These are phyloP conservation scores for Penicillium nordicum DNA, from an alignment of 2,329 filamentous ascomycete species.

Conservation along the genomic window DNA sequence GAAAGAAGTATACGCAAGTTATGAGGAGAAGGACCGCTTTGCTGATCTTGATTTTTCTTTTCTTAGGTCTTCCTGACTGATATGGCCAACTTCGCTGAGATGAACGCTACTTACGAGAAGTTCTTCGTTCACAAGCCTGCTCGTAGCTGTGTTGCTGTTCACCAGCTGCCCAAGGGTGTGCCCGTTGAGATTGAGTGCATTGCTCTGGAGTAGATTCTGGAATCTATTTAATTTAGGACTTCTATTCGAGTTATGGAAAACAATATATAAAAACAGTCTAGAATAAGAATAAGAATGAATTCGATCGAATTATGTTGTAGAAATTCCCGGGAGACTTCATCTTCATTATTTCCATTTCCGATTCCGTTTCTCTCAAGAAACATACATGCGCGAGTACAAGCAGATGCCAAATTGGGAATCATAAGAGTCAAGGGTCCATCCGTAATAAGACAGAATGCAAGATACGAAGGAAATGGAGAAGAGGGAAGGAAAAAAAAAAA, in stretches of 20 bases:
- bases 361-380: background rate
- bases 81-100: slow-evolving; percentile 82
- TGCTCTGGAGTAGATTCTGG: slow-evolving; percentile 47
- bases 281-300: background rate
- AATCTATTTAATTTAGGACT: background rate
- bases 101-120: slow-evolving; percentile 70
- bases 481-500: background rate
- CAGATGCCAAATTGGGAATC: slow-evolving; percentile 15
- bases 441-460: slow-evolving; percentile 3
- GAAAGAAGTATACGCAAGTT: background rate
- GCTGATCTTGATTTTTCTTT: background rate
- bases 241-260: background rate
- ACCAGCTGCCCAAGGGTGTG: slow-evolving; percentile 61
- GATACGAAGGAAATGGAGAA: background rate
- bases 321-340: background rate
- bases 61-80: slow-evolving; percentile 75
- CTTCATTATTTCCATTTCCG: slow-evolving; percentile 1
- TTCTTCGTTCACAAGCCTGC: slow-evolving; percentile 66
- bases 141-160: slow-evolving; percentile 61
- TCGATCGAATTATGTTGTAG: background rate
- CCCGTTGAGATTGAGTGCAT: slow-evolving; percentile 65
- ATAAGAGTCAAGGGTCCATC: slow-evolving; percentile 8
- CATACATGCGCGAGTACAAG: slow-evolving; percentile 4
- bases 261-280: background rate
- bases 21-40: background rate